Percentiles rank a stretch among this genome's conserved stretches.
These are phyloP conservation scores for Capsicum baccatum DNA, from an alignment of 257 asterid species.

Conservation along the genomic window DNA sequence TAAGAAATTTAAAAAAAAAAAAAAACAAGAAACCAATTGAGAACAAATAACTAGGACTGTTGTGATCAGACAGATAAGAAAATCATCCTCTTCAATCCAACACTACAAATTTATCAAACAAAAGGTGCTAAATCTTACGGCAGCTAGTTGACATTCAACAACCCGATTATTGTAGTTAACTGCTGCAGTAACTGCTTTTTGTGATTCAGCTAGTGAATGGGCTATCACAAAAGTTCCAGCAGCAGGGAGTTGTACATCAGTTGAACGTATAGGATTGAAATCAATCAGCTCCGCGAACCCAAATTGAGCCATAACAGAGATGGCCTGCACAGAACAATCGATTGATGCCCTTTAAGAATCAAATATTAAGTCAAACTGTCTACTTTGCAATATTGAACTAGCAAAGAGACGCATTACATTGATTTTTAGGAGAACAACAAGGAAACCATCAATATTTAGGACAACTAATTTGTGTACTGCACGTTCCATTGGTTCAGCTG, in stretches of 20 bases:
- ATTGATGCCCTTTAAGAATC: neutral
- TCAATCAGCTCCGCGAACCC: constrained; percentile 96
- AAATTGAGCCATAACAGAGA: constrained; percentile 90
- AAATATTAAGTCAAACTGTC: neutral
- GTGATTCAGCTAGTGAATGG: constrained; percentile 92
- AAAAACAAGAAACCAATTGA: neutral
- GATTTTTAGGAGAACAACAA: neutral
- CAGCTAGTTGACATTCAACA: constrained; percentile 91
- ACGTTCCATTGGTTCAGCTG: neutral
- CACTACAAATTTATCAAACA: constrained; percentile 3
- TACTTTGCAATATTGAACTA: constrained; percentile 1
- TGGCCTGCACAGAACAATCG: constrained; percentile 54
- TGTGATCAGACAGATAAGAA: neutral
- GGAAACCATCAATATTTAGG: constrained; percentile 15
- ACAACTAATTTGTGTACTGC: neutral
- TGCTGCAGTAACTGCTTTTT: constrained; percentile 95
- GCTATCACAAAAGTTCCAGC: constrained; percentile 89
- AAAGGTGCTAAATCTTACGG: constrained; percentile 57
- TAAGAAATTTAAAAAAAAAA: neutral
- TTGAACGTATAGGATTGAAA: constrained; percentile 88
- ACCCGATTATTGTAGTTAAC: constrained; percentile 94
- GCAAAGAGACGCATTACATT: neutral
- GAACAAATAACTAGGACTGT: neutral
- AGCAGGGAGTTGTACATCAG: constrained; percentile 91
- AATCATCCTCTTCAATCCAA: neutral